A percentile compares a stretch with the other conserved stretches of the same genome.
phyloP scores from a whole-genome alignment of 768 basidiomycete species.

The Kwoniella sp. region DNA sequence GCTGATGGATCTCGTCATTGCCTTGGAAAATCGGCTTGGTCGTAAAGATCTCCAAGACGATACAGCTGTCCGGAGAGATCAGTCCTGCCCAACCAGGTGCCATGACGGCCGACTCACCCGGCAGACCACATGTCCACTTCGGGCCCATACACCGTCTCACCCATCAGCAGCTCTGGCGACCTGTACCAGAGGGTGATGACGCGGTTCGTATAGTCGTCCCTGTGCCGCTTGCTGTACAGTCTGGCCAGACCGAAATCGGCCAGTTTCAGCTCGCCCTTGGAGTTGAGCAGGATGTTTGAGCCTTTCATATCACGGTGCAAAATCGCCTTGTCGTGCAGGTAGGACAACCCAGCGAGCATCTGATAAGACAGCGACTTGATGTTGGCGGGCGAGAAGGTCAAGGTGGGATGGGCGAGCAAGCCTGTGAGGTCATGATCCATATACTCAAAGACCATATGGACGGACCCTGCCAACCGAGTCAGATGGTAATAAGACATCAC shows the following conservation, averaged over 20 bases:
- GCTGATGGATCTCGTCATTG: constrained; percentile 93
- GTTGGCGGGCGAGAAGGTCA: constrained; percentile 77
- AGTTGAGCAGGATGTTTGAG: constrained; percentile 92
- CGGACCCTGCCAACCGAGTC: constrained; percentile 61
- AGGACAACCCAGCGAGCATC: constrained; percentile 90
- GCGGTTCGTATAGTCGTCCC: constrained; percentile 95
- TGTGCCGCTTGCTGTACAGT: constrained; percentile 85
- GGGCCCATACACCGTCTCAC: constrained; percentile 91
- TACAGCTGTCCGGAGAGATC: constrained; percentile 62
- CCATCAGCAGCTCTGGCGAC: constrained; percentile 88
- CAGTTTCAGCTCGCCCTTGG: constrained; percentile 86
- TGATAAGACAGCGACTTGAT: constrained; percentile 93
- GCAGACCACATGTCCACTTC: constrained; percentile 99
- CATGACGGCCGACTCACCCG: constrained; percentile 59
- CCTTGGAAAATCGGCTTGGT: constrained; percentile 98
- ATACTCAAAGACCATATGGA: constrained; percentile 99
- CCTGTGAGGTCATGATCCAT: constrained; percentile 99
- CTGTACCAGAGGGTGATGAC: constrained; percentile 99
- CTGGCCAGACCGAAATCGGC: constrained; percentile 96
- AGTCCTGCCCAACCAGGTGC: background rate
- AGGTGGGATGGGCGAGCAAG: constrained; percentile 82
- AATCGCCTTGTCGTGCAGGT: constrained; percentile 91
- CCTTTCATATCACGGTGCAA: constrained; percentile 99
- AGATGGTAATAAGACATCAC: constrained; percentile 1
- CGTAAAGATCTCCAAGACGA: constrained; percentile 95